These are phyloP conservation scores for Zea luxurians DNA, from an alignment of 176 grass and related monocot species.

Conservation along the genomic window DNA sequence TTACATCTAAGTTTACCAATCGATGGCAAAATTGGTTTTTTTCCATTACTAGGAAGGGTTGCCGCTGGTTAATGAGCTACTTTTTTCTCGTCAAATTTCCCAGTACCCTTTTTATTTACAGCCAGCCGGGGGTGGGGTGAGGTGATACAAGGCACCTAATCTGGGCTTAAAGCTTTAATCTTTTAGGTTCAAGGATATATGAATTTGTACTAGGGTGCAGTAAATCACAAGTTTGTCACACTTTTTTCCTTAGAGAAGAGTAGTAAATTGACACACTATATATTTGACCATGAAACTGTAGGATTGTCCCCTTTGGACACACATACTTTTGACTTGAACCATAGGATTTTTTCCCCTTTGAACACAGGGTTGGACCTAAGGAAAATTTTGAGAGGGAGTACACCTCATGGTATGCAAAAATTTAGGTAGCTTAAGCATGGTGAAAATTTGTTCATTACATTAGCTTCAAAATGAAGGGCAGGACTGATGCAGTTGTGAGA, in stretches of 20 bases:
- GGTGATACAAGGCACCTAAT: not conserved
- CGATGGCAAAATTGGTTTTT: not conserved
- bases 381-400: not conserved
- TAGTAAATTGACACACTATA: not conserved
- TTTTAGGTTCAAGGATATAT: not conserved
- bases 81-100: constrained; percentile 12
- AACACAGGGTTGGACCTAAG: not conserved
- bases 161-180: not conserved
- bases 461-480: not conserved
- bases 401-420: not conserved
- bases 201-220: not conserved
- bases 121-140: not conserved
- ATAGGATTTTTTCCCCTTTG: no score
- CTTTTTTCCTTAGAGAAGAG: not conserved
- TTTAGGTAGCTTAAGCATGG: not conserved
- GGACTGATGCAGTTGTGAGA: no score
- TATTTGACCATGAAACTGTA: not conserved
- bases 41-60: not conserved
- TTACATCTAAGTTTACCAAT: not conserved
- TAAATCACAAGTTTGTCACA: not conserved
- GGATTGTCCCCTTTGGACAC: not conserved
- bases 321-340: not conserved
- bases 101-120: not conserved
- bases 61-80: not conserved
- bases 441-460: not conserved